These are phyloP conservation scores for Musa itinerans DNA, from an alignment of 176 grass and related monocot species.

Conservation along the genomic window DNA sequence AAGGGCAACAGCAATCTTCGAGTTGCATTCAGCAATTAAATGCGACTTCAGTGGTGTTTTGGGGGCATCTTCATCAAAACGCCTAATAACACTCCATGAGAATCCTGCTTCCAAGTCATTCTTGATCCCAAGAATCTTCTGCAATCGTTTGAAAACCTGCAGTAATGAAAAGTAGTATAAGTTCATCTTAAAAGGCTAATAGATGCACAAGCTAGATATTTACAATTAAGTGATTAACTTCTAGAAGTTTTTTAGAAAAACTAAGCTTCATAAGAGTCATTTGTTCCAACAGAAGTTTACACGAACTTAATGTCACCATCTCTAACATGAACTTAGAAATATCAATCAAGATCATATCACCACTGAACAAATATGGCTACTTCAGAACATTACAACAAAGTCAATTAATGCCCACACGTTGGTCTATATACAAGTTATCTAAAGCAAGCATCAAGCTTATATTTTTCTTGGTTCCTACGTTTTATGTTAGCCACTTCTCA, in stretches of 20 bases:
- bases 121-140: constrained; percentile 68
- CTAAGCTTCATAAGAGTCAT: not conserved
- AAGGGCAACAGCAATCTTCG: constrained; percentile 81
- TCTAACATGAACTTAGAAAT: not conserved
- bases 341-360: not conserved
- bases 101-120: constrained; percentile 75
- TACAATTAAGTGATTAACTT: not conserved
- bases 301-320: not conserved
- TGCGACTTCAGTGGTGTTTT: constrained; percentile 26
- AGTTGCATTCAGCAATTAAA: constrained; percentile 50
- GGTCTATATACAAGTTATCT: not conserved
- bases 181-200: constrained; percentile 19
- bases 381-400: not conserved
- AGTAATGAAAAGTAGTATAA: constrained; percentile 13
- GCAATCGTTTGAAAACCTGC: constrained; percentile 58
- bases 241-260: not conserved
- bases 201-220: constrained; percentile 18
- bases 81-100: constrained; percentile 74
- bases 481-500: not conserved
- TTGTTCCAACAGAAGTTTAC: not conserved
- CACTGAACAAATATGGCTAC: not conserved
- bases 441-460: not conserved
- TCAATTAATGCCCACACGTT: not conserved
- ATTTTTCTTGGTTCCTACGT: not conserved
- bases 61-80: constrained; percentile 48